Evolutionary conservation across 2,329 filamentous ascomycete genomes (phyloP).

Genomic region (Exophiala xenobiotica): DNA sequence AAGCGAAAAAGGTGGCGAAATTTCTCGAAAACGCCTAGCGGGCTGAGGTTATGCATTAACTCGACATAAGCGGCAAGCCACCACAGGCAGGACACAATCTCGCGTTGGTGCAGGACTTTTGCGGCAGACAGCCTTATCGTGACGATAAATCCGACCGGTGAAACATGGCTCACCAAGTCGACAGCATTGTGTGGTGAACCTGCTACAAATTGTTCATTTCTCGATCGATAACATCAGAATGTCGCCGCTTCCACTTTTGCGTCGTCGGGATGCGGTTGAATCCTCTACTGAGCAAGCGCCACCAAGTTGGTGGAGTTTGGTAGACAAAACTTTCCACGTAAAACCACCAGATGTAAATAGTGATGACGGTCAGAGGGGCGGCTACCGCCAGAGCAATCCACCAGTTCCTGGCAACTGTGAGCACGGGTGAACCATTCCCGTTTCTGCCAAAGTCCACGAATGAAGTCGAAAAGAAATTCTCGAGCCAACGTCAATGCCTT

Average conservation of each 20-base stretch:
- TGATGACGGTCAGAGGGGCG: conserved; percentile 10
- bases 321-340: conserved; percentile 7
- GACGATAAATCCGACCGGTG: no score
- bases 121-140: no score
- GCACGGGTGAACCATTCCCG: neutral
- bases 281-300: neutral
- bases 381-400: conserved; percentile 14
- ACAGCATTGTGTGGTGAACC: no score
- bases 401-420: conserved; percentile 19
- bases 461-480: conserved; percentile 30
- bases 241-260: neutral
- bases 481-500: no score
- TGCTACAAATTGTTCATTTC: neutral
- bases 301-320: conserved; percentile 1
- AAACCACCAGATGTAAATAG: conserved; percentile 15
- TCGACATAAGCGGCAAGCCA: no score
- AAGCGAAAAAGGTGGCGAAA: no score
- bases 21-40: no score
- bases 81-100: no score
- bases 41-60: no score
- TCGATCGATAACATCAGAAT: neutral
- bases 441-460: conserved; percentile 19
- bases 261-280: neutral
- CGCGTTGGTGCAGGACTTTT: no score
- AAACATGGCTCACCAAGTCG: no score